Conservation (phyloP, 345 rosid species). For the Salix brachista region DNA sequence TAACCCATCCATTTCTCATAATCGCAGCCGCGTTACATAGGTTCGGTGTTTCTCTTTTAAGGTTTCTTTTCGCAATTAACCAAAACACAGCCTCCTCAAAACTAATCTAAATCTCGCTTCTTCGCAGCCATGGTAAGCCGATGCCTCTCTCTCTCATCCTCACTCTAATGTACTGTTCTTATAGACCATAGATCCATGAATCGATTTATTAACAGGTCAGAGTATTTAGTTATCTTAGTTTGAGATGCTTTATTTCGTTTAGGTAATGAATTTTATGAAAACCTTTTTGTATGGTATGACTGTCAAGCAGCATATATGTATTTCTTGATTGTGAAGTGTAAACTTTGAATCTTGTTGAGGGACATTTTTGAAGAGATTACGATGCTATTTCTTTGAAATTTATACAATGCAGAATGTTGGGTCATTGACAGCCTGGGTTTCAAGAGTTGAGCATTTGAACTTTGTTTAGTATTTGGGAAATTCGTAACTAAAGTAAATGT, state of each 20-base stretch:
- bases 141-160: background rate
- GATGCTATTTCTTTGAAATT: no score
- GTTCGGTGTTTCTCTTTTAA: background rate
- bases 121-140: conserved; percentile 27
- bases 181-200: no score
- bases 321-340: no score
- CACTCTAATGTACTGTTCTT: background rate
- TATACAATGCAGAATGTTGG: background rate
- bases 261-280: background rate
- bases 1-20: background rate
- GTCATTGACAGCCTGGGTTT: background rate
- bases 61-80: background rate
- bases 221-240: background rate
- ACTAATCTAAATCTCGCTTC: background rate
- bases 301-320: background rate
- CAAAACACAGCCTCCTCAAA: background rate
- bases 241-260: background rate
- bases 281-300: background rate
- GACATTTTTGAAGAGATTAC: background rate
- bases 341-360: background rate
- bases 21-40: background rate
- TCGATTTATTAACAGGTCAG: background rate
- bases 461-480: background rate
- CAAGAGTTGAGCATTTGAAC: background rate
- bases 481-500: background rate